Base-by-base conservation (phyloP, 768 basidiomycete genomes). In the Trametes cubensis region DNA sequence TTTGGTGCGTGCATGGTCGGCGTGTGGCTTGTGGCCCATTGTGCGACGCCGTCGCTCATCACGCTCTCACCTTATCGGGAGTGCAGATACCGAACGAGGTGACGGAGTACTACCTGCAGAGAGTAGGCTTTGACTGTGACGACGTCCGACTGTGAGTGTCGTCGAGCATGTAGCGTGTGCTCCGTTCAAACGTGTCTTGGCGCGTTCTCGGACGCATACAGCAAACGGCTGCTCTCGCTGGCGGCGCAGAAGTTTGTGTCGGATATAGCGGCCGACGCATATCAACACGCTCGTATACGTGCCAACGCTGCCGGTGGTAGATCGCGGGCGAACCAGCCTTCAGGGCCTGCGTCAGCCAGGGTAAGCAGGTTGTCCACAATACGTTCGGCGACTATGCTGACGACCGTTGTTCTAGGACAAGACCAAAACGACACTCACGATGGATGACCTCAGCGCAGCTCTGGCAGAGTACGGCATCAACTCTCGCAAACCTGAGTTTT, bases 211-310 rank as follows among this genome's bases (percentile, higher is more conserved):
- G 21, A 23, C 46, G 26, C 45, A 13, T 55, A 8, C 73, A 97
- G 95, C 59, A 98, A 97, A 78, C 91, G 96, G 3, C 84, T 99
- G 18, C 80, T 99, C 25, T 95, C 96, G 0, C 83, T 98, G 14
- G 95, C 97, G 3, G 94, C 97, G 0, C 97, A 99, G 72, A 98
- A 98, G 71, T 98, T 99, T 72, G 89, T 98, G 46, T 92, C 95
- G 7, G 96, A 98, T 71, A 95, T 99, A 58, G 91, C 96, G 3
- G 85, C 92, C 2, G 97, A 99, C 73, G 95, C 97, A 11, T 98
- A 93, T 76, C 95, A 98, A 71, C 96, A 98, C 75, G 97, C 97
- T 8, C 91, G 96, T 30, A 92, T 98, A 69, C 87, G 97, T 40
- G 92, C 93, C 1, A 96, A 93, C 62, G 94, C 92, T 39, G 72